phyloP scores from a whole-genome alignment of 2,329 filamentous ascomycete genomes.

The Fusarium transvaalense region DNA sequence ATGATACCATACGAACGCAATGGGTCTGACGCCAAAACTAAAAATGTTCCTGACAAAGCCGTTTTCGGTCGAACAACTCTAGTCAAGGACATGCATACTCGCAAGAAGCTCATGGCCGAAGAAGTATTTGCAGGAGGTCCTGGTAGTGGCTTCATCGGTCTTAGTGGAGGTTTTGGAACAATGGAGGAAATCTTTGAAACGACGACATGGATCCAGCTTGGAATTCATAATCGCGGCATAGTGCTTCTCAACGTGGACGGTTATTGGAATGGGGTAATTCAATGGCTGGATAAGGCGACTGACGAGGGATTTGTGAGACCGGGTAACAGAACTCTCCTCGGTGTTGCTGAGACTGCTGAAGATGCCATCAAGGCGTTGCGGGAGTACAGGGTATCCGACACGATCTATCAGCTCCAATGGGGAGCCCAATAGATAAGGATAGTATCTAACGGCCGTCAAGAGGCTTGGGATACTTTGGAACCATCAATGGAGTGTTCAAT shows the following conservation, averaged over 20 bases:
- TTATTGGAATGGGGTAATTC: slow-evolving; percentile 89
- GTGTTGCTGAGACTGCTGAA: slow-evolving; percentile 77
- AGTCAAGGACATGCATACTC: slow-evolving; percentile 94
- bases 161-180: slow-evolving; percentile 92
- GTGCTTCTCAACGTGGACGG: slow-evolving; percentile 88
- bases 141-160: slow-evolving; percentile 88
- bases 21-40: slow-evolving; percentile 59
- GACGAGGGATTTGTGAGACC: slow-evolving; percentile 80
- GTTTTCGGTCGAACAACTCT: slow-evolving; percentile 87
- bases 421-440: slow-evolving; percentile 65
- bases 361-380: slow-evolving; percentile 77
- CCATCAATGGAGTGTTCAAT: too few relatives aligned
- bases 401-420: slow-evolving; percentile 87
- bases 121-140: slow-evolving; percentile 85
- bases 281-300: slow-evolving; percentile 83
- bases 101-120: slow-evolving; percentile 93
- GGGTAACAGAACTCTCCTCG: slow-evolving; percentile 80
- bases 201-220: slow-evolving; percentile 94
- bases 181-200: slow-evolving; percentile 95
- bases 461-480: too few relatives aligned
- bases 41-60: slow-evolving; percentile 66
- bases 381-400: slow-evolving; percentile 80
- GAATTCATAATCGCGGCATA: slow-evolving; percentile 85
- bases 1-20: slow-evolving; percentile 83
- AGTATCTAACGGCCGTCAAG: not conserved